Evolutionary conservation across 2,329 filamentous ascomycete genomes (phyloP).

Genomic region (Pyrenochaeta sp.): DNA sequence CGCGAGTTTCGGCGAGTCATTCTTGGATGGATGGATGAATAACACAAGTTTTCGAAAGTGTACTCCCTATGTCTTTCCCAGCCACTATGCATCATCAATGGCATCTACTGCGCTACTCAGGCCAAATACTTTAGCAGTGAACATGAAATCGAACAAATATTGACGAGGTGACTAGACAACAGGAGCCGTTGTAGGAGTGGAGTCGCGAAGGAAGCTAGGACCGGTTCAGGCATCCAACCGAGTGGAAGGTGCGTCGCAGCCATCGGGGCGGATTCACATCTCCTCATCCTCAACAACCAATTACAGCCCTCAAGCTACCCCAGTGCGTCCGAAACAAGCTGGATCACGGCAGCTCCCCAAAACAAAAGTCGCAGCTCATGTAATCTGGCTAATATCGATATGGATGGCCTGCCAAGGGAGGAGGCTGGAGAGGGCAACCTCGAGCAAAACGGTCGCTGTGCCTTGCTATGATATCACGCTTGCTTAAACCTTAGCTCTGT

Average conservation of each 20-base stretch:
- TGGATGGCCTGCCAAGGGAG: conserved; percentile 40
- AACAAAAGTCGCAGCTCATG: conserved; percentile 37
- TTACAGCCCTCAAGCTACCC: conserved; percentile 32
- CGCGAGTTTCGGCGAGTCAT: too few relatives aligned
- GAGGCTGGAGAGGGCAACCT: conserved; percentile 34
- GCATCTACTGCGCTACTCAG: too few relatives aligned
- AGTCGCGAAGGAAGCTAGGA: conserved; percentile 18
- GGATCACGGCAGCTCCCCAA: conserved; percentile 25
- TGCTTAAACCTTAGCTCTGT: conserved; percentile 6
- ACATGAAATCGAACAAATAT: not conserved
- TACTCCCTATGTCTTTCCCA: too few relatives aligned
- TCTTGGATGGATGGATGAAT: too few relatives aligned
- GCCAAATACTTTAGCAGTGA: not conserved
- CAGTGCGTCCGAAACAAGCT: conserved; percentile 35
- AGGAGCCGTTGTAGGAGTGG: not conserved
- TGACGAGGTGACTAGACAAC: not conserved
- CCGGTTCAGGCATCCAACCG: conserved; percentile 19
- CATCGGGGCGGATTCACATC: conserved; percentile 27
- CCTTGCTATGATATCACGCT: conserved; percentile 10
- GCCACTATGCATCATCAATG: too few relatives aligned
- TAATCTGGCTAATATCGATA: conserved; percentile 48
- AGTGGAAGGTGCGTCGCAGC: conserved; percentile 25
- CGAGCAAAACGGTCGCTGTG: conserved; percentile 5
- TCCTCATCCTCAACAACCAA: conserved; percentile 42
- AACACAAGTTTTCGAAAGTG: too few relatives aligned